Evolutionary conservation across 129 eudicot genomes (phyloP), one percentile per base, ranked within the genome.

Genomic region (carrot (Daucus carota)): DNA sequence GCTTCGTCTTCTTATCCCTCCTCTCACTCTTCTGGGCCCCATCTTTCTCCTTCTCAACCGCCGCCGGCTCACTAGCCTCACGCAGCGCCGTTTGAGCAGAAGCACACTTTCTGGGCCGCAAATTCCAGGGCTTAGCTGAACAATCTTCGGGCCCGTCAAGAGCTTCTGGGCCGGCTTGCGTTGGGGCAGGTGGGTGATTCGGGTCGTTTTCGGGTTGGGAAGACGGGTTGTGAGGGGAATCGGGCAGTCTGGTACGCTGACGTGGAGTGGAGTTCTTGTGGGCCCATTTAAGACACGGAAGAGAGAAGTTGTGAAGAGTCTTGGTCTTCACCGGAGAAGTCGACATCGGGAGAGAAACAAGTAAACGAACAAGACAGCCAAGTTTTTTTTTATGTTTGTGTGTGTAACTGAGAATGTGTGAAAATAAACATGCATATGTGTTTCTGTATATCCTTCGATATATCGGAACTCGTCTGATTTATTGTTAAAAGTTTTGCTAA

Each of bases 231-330:
- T 79, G 80, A 75, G 80, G 67, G 8, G 77, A 74, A 72, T 73
- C 77, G 6, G 86, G 71, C 80, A 4, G 88, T 76, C 84, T 79
- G 62, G 13, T n/a, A 9, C 75, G 79, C 79, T 74, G 83, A 81
- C 80, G 88, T 48, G 82, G 77, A 87, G 76, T 67, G 66, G 79
- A 22, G 72, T 77, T 57, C 33, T 77, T 76, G 50, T 87, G 87
- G 77, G 83, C 83, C 96, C 96, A 90, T 80, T 85, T 90, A 50
- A 88, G 81, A 52, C 73, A 83, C n/a, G 96, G 89, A 22, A 90
- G 80, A 11, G 86, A 72, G 78, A 90, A 90, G 81, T 90, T 88
- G 84, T 90, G 96, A 6, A 88, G 88, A 28, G 89, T 87, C 70
- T 90, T 90, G 43, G 93, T 81, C 78, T 90, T 90, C 33, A 82